A percentile compares a stretch with the other conserved stretches of the same genome.
Conservation (phyloP, 1,284 basidiomycete species). For the Puccinia novopanici region DNA sequence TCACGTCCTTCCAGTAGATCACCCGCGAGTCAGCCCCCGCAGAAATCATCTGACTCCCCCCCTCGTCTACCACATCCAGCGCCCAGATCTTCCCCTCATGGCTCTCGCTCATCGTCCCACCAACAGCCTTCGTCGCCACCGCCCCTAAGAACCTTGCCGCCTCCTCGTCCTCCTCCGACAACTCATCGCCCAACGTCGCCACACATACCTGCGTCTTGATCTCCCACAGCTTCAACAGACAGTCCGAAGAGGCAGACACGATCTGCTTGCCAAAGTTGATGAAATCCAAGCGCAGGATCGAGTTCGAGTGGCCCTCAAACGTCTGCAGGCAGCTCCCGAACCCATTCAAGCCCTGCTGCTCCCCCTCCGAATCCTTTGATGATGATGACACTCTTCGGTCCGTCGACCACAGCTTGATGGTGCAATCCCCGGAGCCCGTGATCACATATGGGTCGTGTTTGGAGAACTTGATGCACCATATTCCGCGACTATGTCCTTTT, state of each 20-base stretch:
- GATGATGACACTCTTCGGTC: slow-evolving; percentile 84
- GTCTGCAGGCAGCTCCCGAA: slow-evolving; percentile 63
- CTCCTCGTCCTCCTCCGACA: slow-evolving; percentile 74
- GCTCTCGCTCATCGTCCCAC: slow-evolving; percentile 38
- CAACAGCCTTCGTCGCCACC: slow-evolving; percentile 14
- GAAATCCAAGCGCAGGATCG: slow-evolving; percentile 90
- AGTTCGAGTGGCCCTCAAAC: slow-evolving; percentile 95
- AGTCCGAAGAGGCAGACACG: slow-evolving; percentile 85
- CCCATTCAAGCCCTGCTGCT: background rate
- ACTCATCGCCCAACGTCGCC: slow-evolving; percentile 89
- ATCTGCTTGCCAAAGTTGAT: slow-evolving; percentile 80
- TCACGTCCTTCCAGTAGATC: slow-evolving; percentile 91
- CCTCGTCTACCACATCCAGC: slow-evolving; percentile 72
- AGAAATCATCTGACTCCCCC: slow-evolving; percentile 76
- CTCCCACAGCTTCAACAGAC: slow-evolving; percentile 94
- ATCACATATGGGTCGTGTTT: slow-evolving; percentile 79
- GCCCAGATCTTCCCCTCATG: slow-evolving; percentile 76
- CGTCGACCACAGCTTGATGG: slow-evolving; percentile 87
- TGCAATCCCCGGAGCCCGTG: slow-evolving; percentile 91
- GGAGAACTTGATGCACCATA: slow-evolving; percentile 91
- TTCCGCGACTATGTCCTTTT: slow-evolving; percentile 92
- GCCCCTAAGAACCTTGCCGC: slow-evolving; percentile 43
- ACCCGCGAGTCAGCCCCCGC: slow-evolving; percentile 91
- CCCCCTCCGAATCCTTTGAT: slow-evolving; percentile 70
- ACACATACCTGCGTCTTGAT: slow-evolving; percentile 82